Conservation (phyloP, 768 basidiomycete genomes). For the Auricularia sp. region DNA sequence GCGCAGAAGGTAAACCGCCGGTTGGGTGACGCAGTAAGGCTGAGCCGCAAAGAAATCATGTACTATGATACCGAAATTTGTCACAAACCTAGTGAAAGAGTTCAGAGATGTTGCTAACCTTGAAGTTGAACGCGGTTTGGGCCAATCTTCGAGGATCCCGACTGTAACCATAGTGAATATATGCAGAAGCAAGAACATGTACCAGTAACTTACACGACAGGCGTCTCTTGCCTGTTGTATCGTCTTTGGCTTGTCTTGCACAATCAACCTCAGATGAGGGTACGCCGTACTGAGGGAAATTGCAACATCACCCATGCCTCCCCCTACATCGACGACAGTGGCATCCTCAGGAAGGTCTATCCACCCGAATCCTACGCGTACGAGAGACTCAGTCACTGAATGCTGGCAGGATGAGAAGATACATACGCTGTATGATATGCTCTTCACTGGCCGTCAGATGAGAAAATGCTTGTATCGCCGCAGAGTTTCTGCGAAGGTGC, state of each 20-base stretch:
- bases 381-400: conserved; percentile 13
- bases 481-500: no score
- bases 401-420: no score
- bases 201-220: neutral
- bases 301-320: conserved; percentile 11
- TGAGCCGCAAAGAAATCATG: neutral
- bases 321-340: conserved; percentile 16
- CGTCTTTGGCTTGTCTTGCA: conserved; percentile 13
- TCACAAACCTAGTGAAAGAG: neutral
- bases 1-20: conserved; percentile 9
- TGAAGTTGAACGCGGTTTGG: neutral
- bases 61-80: neutral
- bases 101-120: conserved; percentile 5
- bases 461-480: no score
- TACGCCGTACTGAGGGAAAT: conserved; percentile 6
- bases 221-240: conserved; percentile 8
- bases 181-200: no score
- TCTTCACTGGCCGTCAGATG: no score
- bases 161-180: neutral
- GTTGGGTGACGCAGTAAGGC: neutral
- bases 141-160: neutral
- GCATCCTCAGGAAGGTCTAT: conserved; percentile 7
- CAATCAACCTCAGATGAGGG: conserved; percentile 9
- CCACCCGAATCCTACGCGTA: neutral
- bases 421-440: no score